Evolutionary conservation across 2,329 filamentous ascomycete genomes (phyloP).

Genomic region (Fusarium nodosum): DNA sequence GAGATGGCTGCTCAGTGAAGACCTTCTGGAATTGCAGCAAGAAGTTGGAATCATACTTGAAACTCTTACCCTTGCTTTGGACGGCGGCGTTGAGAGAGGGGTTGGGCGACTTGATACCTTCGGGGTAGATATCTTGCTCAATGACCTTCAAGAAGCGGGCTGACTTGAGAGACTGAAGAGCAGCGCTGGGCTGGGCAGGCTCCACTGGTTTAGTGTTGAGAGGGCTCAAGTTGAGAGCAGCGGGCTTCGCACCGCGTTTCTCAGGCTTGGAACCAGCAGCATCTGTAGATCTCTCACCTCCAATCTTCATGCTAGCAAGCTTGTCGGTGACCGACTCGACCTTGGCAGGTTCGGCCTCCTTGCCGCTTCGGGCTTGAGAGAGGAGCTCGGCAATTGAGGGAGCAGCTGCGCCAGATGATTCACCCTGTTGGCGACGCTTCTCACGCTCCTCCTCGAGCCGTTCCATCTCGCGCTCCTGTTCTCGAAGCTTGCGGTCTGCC

Average conservation of each 20-base stretch:
- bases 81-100: conserved; percentile 88
- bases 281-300: conserved; percentile 62
- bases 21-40: conserved; percentile 95
- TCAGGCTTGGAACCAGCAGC: conserved; percentile 66
- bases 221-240: conserved; percentile 87
- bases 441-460: conserved; percentile 79
- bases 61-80: conserved; percentile 82
- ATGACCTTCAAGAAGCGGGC: conserved; percentile 88
- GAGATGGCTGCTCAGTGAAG: conserved; percentile 95
- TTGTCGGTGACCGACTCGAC: conserved; percentile 62
- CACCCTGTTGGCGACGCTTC: conserved; percentile 65
- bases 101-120: conserved; percentile 88
- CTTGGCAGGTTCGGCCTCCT: conserved; percentile 57
- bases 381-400: conserved; percentile 67
- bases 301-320: conserved; percentile 65
- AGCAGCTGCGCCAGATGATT: conserved; percentile 62
- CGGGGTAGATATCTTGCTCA: conserved; percentile 83
- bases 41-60: conserved; percentile 96
- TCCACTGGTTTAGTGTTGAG: conserved; percentile 87
- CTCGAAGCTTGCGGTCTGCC: conserved; percentile 75
- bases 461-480: conserved; percentile 80
- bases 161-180: conserved; percentile 92
- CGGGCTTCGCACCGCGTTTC: conserved; percentile 80
- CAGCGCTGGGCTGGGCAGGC: conserved; percentile 91
- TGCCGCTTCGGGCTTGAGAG: conserved; percentile 56